Evolutionary conservation across 305 asterid species (phyloP).

Genomic region (Euphrasia arctica): DNA sequence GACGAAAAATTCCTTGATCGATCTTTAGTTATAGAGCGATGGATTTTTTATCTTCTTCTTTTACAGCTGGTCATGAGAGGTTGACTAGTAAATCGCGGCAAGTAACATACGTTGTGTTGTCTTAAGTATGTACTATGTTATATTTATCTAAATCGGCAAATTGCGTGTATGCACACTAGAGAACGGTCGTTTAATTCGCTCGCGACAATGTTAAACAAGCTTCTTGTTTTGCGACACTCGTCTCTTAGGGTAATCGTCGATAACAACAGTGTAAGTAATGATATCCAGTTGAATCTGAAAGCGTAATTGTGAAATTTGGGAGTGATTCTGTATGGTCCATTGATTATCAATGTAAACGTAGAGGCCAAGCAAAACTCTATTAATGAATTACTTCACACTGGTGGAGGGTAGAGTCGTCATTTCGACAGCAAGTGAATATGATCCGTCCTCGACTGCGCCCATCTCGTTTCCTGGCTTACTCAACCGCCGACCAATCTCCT

Average conservation of each 20-base stretch:
- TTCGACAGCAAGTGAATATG: constrained; percentile 30
- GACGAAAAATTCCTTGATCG: constrained; percentile 38
- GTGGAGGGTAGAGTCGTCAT: background rate
- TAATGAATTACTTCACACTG: background rate
- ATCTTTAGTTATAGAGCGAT: background rate
- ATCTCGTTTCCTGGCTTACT: constrained; percentile 34
- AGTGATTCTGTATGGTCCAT: background rate
- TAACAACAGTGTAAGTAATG: background rate
- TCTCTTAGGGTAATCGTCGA: too few relatives aligned
- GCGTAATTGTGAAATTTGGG: background rate
- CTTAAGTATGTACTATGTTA: background rate
- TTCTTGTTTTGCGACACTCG: too few relatives aligned
- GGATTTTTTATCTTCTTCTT: background rate
- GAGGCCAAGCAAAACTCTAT: background rate
- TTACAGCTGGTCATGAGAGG: background rate
- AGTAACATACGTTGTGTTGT: background rate
- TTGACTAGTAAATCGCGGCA: background rate
- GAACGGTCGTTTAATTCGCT: too few relatives aligned
- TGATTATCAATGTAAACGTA: background rate
- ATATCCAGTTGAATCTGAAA: background rate
- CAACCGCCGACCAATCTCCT: constrained; percentile 36
- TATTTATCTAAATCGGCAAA: too few relatives aligned
- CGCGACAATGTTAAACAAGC: too few relatives aligned
- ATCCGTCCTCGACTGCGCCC: constrained; percentile 70
- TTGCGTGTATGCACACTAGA: too few relatives aligned